These are phyloP conservation scores for Nothophaeocryptopus gaeumannii DNA, from an alignment of 2,329 filamentous ascomycete genomes.

Conservation along the genomic window DNA sequence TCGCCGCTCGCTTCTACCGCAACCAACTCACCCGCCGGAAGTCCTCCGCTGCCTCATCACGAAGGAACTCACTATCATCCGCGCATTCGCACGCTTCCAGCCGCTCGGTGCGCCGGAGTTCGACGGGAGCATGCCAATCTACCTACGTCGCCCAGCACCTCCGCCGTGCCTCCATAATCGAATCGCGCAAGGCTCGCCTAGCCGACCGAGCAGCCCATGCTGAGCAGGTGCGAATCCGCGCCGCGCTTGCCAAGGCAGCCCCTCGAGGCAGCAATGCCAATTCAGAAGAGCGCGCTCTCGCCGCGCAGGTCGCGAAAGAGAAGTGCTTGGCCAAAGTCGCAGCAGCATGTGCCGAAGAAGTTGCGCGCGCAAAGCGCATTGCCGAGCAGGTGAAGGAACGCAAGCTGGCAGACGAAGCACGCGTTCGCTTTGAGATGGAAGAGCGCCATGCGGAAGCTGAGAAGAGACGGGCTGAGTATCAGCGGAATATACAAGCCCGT, in stretches of 20 bases:
- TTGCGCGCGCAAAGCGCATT: conserved; percentile 77
- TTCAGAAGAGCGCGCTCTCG: conserved; percentile 73
- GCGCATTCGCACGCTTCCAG: conserved; percentile 68
- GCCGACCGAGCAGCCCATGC: conserved; percentile 78
- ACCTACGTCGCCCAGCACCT: conserved; percentile 76
- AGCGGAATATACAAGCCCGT: conserved; percentile 50
- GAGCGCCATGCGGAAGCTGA: conserved; percentile 77
- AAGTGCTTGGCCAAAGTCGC: conserved; percentile 79
- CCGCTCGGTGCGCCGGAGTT: conserved; percentile 49
- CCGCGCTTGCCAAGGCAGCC: conserved; percentile 69
- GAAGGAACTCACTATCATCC: conserved; percentile 76
- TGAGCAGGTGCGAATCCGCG: conserved; percentile 75
- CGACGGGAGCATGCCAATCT: conserved; percentile 54
- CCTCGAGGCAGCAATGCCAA: conserved; percentile 57
- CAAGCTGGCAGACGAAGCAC: conserved; percentile 69
- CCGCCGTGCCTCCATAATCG: conserved; percentile 75
- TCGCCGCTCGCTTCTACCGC: conserved; percentile 74
- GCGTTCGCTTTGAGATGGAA: conserved; percentile 71
- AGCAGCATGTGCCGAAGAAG: conserved; percentile 76
- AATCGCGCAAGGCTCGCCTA: conserved; percentile 74
- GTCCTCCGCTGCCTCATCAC: conserved; percentile 73
- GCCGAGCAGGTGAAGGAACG: conserved; percentile 79
- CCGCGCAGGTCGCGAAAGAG: conserved; percentile 74
- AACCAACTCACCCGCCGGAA: conserved; percentile 61
- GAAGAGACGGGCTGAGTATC: conserved; percentile 59